phyloP scores from a whole-genome alignment of 1,284 basidiomycete genomes.

The Papiliotrema nemorosa region DNA sequence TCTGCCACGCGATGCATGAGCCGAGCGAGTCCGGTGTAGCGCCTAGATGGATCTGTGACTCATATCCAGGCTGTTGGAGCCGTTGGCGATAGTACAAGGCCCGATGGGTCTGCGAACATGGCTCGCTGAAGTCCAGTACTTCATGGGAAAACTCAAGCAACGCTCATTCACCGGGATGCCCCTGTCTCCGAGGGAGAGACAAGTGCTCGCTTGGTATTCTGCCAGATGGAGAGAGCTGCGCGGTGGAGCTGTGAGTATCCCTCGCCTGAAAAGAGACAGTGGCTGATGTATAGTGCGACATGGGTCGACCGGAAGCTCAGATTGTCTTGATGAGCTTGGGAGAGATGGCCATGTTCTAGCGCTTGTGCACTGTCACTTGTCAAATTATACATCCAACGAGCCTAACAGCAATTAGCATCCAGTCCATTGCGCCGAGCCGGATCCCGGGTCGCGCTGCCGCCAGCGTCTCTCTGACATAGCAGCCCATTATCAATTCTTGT shows the following conservation, averaged over 20 bases:
- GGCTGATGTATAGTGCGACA: conserved; percentile 26
- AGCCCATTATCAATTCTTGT: not conserved
- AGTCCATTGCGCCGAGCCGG: no score
- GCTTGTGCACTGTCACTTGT: not conserved
- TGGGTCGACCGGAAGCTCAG: conserved; percentile 43
- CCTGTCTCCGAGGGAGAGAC: conserved; percentile 28
- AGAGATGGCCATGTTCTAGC: conserved; percentile 25
- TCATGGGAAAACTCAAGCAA: conserved; percentile 32
- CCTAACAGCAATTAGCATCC: no score
- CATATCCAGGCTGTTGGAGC: conserved; percentile 30
- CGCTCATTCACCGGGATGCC: conserved; percentile 32
- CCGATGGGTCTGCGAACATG: conserved; percentile 30
- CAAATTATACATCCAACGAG: not conserved
- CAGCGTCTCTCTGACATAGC: not conserved
- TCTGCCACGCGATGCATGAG: no score
- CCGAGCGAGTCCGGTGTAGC: no score
- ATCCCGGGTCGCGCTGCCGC: not conserved
- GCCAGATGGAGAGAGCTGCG: conserved; percentile 34
- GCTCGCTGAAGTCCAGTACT: conserved; percentile 32
- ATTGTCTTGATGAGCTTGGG: conserved; percentile 33
- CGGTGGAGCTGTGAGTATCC: conserved; percentile 33
- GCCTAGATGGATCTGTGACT: not conserved
- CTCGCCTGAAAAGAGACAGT: not conserved
- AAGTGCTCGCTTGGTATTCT: conserved; percentile 37
- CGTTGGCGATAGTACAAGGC: conserved; percentile 31